Conservation (phyloP, 257 asterid species). For the Nicotiana paniculata region DNA sequence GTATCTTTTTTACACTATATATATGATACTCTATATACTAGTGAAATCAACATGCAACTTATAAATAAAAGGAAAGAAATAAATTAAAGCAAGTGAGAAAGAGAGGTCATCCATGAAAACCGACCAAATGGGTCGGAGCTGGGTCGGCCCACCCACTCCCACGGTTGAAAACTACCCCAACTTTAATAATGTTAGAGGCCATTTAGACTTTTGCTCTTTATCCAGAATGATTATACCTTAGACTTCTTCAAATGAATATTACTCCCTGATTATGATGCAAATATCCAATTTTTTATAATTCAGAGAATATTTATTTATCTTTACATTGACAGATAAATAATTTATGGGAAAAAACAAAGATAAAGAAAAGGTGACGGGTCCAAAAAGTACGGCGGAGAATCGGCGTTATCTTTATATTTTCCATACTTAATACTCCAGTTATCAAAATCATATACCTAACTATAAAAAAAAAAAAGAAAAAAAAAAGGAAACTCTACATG, state of each 20-base stretch:
- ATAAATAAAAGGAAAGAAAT: not conserved
- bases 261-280: slow-evolving; percentile 2
- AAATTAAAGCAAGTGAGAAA: not conserved
- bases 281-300: not conserved
- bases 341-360: not conserved
- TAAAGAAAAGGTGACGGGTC: slow-evolving; percentile 25
- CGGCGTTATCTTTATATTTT: slow-evolving; percentile 5
- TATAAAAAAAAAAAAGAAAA: not conserved
- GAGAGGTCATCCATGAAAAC: slow-evolving; percentile 11
- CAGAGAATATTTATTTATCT: not conserved
- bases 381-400: slow-evolving; percentile 33
- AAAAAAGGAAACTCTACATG: not conserved
- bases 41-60: not conserved
- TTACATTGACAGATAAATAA: not conserved
- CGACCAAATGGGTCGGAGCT: slow-evolving; percentile 13
- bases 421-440: not conserved
- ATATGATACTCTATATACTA: not conserved
- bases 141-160: slow-evolving; percentile 23
- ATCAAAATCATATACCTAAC: not conserved
- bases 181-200: slow-evolving; percentile 46
- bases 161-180: slow-evolving; percentile 25
- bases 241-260: slow-evolving; percentile 21
- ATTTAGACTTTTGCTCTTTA: slow-evolving; percentile 40
- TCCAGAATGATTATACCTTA: slow-evolving; percentile 51
- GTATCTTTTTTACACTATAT: not conserved